Evolutionary conservation across 768 basidiomycete genomes (phyloP).

Genomic region (Coprinopsis sp.): DNA sequence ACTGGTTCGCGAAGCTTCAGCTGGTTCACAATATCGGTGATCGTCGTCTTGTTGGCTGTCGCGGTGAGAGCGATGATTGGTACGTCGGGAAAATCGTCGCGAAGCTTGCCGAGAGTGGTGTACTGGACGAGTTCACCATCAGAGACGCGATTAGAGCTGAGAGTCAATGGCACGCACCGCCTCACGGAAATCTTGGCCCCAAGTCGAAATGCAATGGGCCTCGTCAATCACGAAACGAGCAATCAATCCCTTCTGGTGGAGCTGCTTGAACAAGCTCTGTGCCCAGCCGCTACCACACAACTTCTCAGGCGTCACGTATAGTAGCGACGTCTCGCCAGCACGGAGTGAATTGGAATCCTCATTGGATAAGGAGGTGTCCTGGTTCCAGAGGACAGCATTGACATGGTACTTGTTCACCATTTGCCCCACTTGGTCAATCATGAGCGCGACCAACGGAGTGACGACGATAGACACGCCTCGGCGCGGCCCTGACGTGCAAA

Average conservation of each 20-base stretch:
- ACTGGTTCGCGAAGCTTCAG: conserved; percentile 58
- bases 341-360: conserved; percentile 50
- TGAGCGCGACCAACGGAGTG: conserved; percentile 83
- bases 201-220: conserved; percentile 90
- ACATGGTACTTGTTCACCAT: conserved; percentile 55
- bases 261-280: conserved; percentile 46
- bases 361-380: conserved; percentile 40
- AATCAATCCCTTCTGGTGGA: conserved; percentile 55
- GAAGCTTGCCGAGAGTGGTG: conserved; percentile 58
- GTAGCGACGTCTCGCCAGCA: conserved; percentile 10
- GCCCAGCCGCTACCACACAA: conserved; percentile 59
- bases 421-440: conserved; percentile 80
- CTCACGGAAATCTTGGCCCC: conserved; percentile 93
- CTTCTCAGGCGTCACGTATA: conserved; percentile 94
- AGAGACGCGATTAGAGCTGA: background rate
- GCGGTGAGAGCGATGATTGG: conserved; percentile 98
- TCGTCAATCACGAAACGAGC: conserved; percentile 95
- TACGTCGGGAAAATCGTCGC: conserved; percentile 67
- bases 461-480: conserved; percentile 86
- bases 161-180: conserved; percentile 44
- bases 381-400: conserved; percentile 65
- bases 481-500: conserved; percentile 67
- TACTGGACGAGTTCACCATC: conserved; percentile 45
- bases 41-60: conserved; percentile 77
- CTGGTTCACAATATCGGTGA: conserved; percentile 71